Base-by-base conservation (phyloP, 2,329 filamentous ascomycete genomes). In the Sporothrix globosa region DNA sequence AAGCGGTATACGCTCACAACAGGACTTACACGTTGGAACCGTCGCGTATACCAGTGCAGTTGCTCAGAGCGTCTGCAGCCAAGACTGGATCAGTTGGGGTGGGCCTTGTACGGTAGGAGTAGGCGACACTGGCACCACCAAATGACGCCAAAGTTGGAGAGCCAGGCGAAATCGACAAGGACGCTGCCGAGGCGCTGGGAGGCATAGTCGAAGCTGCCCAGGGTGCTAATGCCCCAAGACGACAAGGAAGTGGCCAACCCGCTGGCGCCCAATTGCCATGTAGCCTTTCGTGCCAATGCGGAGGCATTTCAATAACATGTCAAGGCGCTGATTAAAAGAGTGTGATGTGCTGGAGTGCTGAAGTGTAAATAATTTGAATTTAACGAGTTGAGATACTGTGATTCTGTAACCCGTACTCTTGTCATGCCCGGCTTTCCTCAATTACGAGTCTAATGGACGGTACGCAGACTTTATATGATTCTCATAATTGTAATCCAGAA, bases 111-210 rank as follows among this genome's bases (percentile, higher is more conserved):
- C n/a, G n/a, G n/a, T n/a, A 30, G 27, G 67, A 69, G 56, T 63
- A 69, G 27, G 67, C 67, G 5, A 69, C 54, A 19, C 67, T 54
- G 30, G 67, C n/a, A n/a, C 67, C 67, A 44, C 67, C 67, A n/a
- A 52, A 69, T 60, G 67, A 61, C 67, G 27, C 54, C 67, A 69
- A 63, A 53, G 56, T 69, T 69, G 67, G 56, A 69, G 24, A 69
- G 24, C n/a, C 67, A 69, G 19, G 67, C 67, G 21, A 69, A 60
- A n/a, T 60, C 60, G 0, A 68, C 54, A 3, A 68, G 24, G 24
- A 34, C 54, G 48, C 67, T 69, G 54, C 67, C 67, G 10, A 69
- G 56, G 21, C 19, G 13, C n/a, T 58, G 17, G 13, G 7, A 24
- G 13, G 30, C 9, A 11, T 63, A 69, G n/a, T 69, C 67, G n/a